Conservation (phyloP, 2,329 filamentous ascomycete species). For the Ophiostoma pallidulum region DNA sequence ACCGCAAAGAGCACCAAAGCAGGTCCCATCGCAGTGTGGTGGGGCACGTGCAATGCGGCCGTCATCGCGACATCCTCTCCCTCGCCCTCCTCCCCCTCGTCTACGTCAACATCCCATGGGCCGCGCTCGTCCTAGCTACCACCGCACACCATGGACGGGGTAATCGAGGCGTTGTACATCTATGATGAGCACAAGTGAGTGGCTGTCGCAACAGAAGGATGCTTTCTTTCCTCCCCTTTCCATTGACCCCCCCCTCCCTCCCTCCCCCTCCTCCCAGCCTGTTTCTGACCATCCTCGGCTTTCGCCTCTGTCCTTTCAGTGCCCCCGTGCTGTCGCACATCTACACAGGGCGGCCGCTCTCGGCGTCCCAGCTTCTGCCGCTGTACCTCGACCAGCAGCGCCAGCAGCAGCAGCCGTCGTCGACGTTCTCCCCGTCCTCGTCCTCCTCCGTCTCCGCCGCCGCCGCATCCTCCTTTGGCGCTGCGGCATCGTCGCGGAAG, state of each 20-base stretch:
- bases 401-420: conserved; percentile 1
- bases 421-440: not conserved
- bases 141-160: conserved; percentile 56
- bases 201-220: not conserved
- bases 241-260: not conserved
- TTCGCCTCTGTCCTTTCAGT: conserved; percentile 39
- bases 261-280: too few species aligned
- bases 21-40: too few species aligned
- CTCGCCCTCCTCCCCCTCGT: too few species aligned
- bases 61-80: too few species aligned
- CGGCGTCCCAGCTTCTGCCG: conserved; percentile 66
- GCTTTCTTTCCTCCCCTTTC: not conserved
- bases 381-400: conserved; percentile 73
- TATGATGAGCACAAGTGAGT: conserved; percentile 88
- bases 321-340: conserved; percentile 78
- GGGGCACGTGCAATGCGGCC: too few species aligned
- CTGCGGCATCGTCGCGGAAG: conserved; percentile 19
- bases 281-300: too few species aligned
- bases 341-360: conserved; percentile 73
- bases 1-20: too few species aligned
- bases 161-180: conserved; percentile 92
- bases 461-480: not conserved
- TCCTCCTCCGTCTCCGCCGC: not conserved
- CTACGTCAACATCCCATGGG: not conserved
- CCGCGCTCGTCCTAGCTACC: not conserved